Conservation (phyloP, 768 basidiomycete species). For the Gloeostereum incarnatum region DNA sequence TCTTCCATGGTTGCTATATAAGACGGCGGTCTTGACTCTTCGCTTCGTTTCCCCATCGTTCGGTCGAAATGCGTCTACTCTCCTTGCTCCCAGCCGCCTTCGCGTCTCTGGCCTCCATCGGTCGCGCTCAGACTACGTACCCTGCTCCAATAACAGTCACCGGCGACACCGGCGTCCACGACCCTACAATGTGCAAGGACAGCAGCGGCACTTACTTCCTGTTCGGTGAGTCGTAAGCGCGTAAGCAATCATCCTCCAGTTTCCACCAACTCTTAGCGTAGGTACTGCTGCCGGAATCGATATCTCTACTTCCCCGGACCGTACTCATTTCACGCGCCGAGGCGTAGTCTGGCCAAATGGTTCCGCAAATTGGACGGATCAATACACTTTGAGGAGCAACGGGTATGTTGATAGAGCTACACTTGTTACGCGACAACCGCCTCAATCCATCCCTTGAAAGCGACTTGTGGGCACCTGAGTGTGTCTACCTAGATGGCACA, state of each 20-base stretch:
- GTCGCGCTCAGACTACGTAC: neutral
- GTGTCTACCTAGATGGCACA: slow-evolving; percentile 11
- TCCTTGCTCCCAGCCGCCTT: neutral
- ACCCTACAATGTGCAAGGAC: slow-evolving; percentile 21
- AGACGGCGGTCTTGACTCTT: no score
- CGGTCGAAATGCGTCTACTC: slow-evolving; percentile 1
- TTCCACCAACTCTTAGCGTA: neutral
- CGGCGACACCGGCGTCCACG: slow-evolving; percentile 16
- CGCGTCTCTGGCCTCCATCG: neutral
- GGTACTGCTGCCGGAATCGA: slow-evolving; percentile 19
- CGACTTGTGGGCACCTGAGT: slow-evolving; percentile 25
- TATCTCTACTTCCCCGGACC: slow-evolving; percentile 22
- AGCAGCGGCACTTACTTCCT: slow-evolving; percentile 18
- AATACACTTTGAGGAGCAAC: slow-evolving; percentile 20
- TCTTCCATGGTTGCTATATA: no score
- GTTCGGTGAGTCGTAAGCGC: slow-evolving; percentile 13
- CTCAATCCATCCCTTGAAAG: slow-evolving; percentile 6
- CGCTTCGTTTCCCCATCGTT: no score
- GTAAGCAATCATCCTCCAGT: neutral
- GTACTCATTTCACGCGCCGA: slow-evolving; percentile 16
- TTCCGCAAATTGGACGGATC: slow-evolving; percentile 21
- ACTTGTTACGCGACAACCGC: neutral
- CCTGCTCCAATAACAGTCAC: slow-evolving; percentile 12
- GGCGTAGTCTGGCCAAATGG: slow-evolving; percentile 23
- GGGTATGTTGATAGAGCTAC: slow-evolving; percentile 13